Evolutionary conservation across 371 early-diverging fungal species (phyloP).

Genomic region (Dinochytrium kinnereticum): DNA sequence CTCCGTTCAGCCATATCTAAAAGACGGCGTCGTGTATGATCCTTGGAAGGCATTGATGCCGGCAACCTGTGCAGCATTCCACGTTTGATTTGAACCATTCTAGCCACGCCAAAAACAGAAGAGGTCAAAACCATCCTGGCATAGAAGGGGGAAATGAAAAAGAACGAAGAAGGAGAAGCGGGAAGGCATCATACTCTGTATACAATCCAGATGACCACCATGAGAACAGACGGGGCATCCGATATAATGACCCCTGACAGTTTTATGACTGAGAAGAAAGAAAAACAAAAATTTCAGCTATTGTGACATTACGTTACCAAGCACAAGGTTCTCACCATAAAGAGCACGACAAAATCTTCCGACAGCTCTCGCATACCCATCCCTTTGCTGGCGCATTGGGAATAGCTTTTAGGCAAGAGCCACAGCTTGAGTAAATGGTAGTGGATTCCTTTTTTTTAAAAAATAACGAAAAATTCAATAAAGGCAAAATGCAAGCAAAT

Average conservation of each 20-base stretch:
- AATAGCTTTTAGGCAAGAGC: conserved; percentile 72
- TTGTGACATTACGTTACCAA: not conserved
- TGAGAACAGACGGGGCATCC: conserved; percentile 57
- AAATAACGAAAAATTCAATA: conserved; percentile 18
- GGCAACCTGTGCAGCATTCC: conserved; percentile 49
- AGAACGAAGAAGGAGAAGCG: not conserved
- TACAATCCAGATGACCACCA: conserved; percentile 53
- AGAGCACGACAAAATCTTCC: conserved; percentile 66
- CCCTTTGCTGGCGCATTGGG: conserved; percentile 51
- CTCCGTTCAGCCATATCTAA: no score
- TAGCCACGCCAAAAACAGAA: conserved; percentile 1
- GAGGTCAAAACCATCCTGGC: not conserved
- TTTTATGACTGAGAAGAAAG: conserved; percentile 35
- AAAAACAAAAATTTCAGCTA: not conserved
- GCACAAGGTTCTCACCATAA: conserved; percentile 62
- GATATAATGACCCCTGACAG: conserved; percentile 43
- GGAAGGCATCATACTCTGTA: conserved; percentile 27
- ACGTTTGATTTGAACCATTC: conserved; percentile 34
- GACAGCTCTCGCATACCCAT: conserved; percentile 80
- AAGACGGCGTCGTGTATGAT: not conserved
- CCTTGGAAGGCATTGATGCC: conserved; percentile 23
- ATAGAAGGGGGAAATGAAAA: not conserved
- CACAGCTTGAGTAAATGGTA: conserved; percentile 74
- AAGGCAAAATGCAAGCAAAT: no score
- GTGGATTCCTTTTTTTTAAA: conserved; percentile 65